Percentiles rank a stretch among this genome's conserved stretches.
These are phyloP conservation scores for Mycosphaerella sp. DNA, from an alignment of 2,329 filamentous ascomycete genomes.

Conservation along the genomic window DNA sequence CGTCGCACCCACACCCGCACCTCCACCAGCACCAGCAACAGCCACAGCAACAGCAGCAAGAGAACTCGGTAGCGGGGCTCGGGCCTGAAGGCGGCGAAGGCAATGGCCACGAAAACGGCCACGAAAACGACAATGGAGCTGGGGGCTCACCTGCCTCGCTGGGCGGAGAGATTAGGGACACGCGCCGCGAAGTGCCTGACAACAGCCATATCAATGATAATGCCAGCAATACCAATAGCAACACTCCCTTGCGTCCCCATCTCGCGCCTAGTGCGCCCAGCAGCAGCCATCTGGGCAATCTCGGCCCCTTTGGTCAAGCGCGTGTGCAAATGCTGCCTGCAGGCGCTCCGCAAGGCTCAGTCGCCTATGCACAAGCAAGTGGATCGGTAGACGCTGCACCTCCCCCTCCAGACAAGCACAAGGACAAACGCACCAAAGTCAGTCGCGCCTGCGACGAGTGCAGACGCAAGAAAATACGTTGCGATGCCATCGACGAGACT, in stretches of 20 bases:
- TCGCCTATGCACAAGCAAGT: slow-evolving; percentile 20
- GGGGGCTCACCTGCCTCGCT: neutral
- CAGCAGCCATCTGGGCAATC: neutral
- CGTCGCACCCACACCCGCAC: neutral
- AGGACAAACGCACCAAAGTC: slow-evolving; percentile 69
- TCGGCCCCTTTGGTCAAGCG: neutral
- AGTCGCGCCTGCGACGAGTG: slow-evolving; percentile 87
- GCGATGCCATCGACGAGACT: slow-evolving; percentile 70
- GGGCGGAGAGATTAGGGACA: neutral
- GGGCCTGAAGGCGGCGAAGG: neutral
- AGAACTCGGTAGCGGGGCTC: neutral
- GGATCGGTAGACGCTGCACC: slow-evolving; percentile 19
- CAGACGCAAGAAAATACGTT: slow-evolving; percentile 80
- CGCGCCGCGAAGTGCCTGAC: neutral
- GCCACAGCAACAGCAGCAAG: neutral
- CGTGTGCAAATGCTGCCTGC: neutral
- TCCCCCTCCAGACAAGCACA: slow-evolving; percentile 14
- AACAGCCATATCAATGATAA: no score
- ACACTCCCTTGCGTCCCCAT: neutral
- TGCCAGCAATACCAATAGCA: neutral
- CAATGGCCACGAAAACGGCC: neutral
- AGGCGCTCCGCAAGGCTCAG: slow-evolving; percentile 17
- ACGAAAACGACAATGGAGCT: neutral
- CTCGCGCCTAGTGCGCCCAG: neutral
- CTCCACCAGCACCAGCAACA: no score